These are phyloP conservation scores for Sistotremastrum suecicum DNA, from an alignment of 768 basidiomycete genomes.

Conservation along the genomic window DNA sequence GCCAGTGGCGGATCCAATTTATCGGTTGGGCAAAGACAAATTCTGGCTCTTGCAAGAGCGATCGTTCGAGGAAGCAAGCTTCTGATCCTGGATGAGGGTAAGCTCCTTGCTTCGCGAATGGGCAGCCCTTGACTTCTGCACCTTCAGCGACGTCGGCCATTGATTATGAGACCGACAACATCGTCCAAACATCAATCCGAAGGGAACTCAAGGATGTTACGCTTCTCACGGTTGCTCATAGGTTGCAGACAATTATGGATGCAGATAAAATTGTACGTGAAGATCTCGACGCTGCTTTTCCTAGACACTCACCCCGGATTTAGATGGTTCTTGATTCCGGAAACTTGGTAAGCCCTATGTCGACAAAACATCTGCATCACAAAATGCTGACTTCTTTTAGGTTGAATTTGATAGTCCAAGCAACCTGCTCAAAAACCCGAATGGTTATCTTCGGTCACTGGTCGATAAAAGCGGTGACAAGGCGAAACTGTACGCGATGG, in stretches of 20 bases:
- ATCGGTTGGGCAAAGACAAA: constrained; percentile 48
- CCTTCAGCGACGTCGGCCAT: constrained; percentile 30
- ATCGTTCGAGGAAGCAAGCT: constrained; percentile 43
- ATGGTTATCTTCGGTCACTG: constrained; percentile 35
- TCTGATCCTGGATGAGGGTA: constrained; percentile 43
- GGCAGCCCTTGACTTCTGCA: background rate
- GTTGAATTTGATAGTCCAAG: constrained; percentile 39
- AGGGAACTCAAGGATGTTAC: constrained; percentile 31
- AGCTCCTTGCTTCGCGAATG: background rate
- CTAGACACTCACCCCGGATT: background rate
- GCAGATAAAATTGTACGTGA: constrained; percentile 39
- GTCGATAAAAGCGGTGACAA: constrained; percentile 46
- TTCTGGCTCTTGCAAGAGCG: constrained; percentile 44
- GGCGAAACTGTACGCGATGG: constrained; percentile 31
- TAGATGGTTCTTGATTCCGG: constrained; percentile 32
- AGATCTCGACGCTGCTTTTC: constrained; percentile 1
- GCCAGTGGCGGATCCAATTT: constrained; percentile 31
- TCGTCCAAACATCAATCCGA: constrained; percentile 44
- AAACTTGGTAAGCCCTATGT: constrained; percentile 18
- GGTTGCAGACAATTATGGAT: constrained; percentile 44
- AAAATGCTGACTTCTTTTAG: constrained; percentile 8
- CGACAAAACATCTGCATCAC: background rate
- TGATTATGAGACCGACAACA: constrained; percentile 40
- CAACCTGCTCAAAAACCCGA: constrained; percentile 34
- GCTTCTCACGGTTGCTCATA: constrained; percentile 44